Base-by-base conservation (phyloP, 495 filamentous ascomycete genomes). In the Aspergillus ostianus region DNA sequence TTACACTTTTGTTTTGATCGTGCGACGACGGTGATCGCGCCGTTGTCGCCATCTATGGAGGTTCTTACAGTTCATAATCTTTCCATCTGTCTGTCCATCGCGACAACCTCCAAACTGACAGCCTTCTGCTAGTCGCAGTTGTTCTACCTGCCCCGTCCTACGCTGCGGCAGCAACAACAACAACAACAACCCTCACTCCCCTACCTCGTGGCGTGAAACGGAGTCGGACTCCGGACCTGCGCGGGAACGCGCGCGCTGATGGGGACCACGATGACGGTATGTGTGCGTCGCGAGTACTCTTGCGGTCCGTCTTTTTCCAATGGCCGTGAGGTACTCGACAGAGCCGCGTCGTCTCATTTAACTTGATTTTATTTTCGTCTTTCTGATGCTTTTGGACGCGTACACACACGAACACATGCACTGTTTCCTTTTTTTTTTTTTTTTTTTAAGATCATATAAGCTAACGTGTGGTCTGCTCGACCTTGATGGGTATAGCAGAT, bases 141-240 rank as follows among this genome's bases (percentile, higher is more conserved):
- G 63, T 67, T 51, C 67, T 82, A 56, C 77, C 80, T 59, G 66
- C 73, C 54, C 70, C 76, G 52, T 70, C 79, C 21, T 69, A 73
- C 69, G 67, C 36, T 41, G 36, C 36, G 9, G 36, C 36, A 17
- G 36, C 78, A 63, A 68, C 73, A 61, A 75, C 79, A 65, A 79
- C 78, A 63, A 68, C 73, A 61, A 75, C 79, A 65, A 79, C 80
- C 62, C 74, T 75, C 19, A 80, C 81, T 67, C 72, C 72, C 52
- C 82, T 70, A 60, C 85, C 91, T 63, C 87, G 94, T 71, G 92
- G 92, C 61, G 73, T 91, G 70, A 98, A 98, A 80, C 86, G 94
- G 76, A 94, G 90, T 84, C 91, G 92, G 58, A 97, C 94, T 55
- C 93, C 92, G 65, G 90, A 95, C 64, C 80, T 80, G 64, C 86